Conservation (phyloP, 768 basidiomycete genomes). For the Ephemerocybe angulata region DNA sequence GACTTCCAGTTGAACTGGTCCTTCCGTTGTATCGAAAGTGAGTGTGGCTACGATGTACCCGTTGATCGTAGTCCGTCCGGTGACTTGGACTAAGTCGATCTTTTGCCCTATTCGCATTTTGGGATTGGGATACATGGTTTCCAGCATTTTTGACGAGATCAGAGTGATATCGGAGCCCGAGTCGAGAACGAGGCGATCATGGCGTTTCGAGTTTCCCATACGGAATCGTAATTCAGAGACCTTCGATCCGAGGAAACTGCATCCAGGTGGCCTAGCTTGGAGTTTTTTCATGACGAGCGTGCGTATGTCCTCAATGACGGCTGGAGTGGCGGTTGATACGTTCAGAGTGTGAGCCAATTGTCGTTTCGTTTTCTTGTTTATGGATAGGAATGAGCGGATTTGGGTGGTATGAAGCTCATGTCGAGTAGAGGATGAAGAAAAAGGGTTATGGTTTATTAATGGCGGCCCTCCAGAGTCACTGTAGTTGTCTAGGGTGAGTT, state of each 20-base stretch:
- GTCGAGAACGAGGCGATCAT: background rate
- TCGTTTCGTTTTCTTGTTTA: no score
- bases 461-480: background rate
- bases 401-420: no score
- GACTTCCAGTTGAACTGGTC: constrained; percentile 23
- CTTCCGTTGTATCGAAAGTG: constrained; percentile 19
- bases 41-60: constrained; percentile 26
- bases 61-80: constrained; percentile 22
- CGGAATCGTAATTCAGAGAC: constrained; percentile 22
- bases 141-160: constrained; percentile 20
- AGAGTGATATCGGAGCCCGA: no score
- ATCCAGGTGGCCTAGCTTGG: constrained; percentile 22
- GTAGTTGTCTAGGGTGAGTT: background rate
- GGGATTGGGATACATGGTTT: constrained; percentile 12
- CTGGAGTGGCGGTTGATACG: no score
- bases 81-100: constrained; percentile 31
- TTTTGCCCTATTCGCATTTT: constrained; percentile 22
- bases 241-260: constrained; percentile 28
- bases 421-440: no score
- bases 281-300: no score
- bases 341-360: no score
- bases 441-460: no score
- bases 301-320: no score
- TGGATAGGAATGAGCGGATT: no score
- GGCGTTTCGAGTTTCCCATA: background rate